These are phyloP conservation scores for Apiospora marii DNA, from an alignment of 2,329 filamentous ascomycete species.

Conservation along the genomic window DNA sequence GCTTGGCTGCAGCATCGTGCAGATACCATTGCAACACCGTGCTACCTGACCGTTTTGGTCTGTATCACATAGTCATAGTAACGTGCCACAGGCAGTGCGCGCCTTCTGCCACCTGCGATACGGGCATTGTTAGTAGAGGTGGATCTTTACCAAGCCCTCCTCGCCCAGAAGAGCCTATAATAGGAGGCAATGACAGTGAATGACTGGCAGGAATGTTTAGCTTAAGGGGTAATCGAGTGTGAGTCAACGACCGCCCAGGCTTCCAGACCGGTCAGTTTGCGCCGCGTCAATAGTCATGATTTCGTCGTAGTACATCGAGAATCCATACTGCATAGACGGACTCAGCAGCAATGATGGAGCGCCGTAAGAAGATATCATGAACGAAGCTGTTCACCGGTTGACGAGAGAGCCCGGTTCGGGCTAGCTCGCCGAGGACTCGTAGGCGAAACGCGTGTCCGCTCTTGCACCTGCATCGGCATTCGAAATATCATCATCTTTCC, in stretches of 20 bases:
- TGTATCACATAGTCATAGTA: constrained; percentile 26
- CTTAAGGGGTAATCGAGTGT: constrained; percentile 8
- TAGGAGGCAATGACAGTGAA: not conserved
- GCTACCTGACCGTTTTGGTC: constrained; percentile 40
- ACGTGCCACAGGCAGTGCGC: constrained; percentile 14
- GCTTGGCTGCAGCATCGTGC: constrained; percentile 45
- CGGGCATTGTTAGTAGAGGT: not conserved
- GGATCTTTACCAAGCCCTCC: constrained; percentile 2
- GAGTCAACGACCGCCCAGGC: constrained; percentile 11
- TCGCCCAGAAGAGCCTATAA: not conserved
- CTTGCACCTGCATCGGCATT: not conserved
- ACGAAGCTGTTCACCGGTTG: constrained; percentile 5
- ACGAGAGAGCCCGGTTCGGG: not conserved
- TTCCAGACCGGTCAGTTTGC: constrained; percentile 11
- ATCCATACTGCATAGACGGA: not conserved
- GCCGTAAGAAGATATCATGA: not conserved
- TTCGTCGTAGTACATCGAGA: not conserved
- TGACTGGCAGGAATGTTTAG: not conserved
- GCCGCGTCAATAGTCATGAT: not conserved
- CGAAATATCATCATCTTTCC: not conserved
- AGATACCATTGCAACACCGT: constrained; percentile 36
- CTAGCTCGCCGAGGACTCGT: not conserved
- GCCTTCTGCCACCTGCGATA: not conserved
- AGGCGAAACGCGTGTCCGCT: constrained; percentile 2
- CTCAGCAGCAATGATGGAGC: not conserved